Base-by-base conservation (phyloP, 805 yeast genomes). In the Suhomyces xylopsoci region DNA sequence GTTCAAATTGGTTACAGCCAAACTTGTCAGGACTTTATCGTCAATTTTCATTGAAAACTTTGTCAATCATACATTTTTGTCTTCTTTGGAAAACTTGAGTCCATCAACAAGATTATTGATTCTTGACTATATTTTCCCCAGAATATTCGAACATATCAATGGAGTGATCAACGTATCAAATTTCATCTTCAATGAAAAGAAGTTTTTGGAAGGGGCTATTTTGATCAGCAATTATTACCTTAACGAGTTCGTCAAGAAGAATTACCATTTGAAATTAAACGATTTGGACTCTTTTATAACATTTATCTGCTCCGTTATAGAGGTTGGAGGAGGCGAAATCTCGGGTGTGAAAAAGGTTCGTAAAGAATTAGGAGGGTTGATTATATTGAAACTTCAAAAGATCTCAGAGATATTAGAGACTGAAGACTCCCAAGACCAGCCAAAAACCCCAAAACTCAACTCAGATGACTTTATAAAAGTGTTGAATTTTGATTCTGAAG, bases 101-200 rank as follows among this genome's bases (percentile, higher is more conserved):
- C 78, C 72, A 12, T 67, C 73, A 45, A 71, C 78, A 2, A 67
- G 63, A 42, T 67, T 65, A 42, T 51, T 74, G 36, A 61, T 71
- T 5, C 58, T 71, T 30, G 72, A 71, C 24, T 51, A 63, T 3
- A 57, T 75, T 5, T 75, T 73, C 51, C 78, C 79, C 5, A 54
- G 53, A 14, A 57, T 74, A 1, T 70, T 74, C 49, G 60, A 62
- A 20, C 80, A 73, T 52, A 59, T 71, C 2, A 68, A 65, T 54
- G 67, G 68, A 46, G 71, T 73, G 50, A 55, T 73, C 5, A 55
- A 51, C 26, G 67, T 65, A 5, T 62, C 75, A 9, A 69, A 68
- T 38, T 70, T 69, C 54, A 69, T 73, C 15, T 71, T 63, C 57
- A 65, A 72, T 43, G 76, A 73, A 49, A 59, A 61, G 34, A 67